Percentiles rank a stretch among this genome's conserved stretches.
Conservation (phyloP, 306 rosid species). For the Argentina anserina region DNA sequence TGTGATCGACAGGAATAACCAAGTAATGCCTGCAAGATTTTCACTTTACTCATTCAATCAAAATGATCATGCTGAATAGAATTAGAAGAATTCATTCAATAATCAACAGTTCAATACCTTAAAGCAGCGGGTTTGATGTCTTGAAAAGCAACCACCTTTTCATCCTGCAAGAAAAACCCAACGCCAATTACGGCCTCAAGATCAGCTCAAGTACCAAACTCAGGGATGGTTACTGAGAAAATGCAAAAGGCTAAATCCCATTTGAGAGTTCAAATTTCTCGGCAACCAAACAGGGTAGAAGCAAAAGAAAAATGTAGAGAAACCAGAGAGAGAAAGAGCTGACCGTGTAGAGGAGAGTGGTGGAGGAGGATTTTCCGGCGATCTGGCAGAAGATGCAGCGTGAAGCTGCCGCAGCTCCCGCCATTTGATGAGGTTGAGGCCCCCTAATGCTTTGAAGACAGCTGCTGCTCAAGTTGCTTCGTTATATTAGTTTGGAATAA, state of each 20-base stretch:
- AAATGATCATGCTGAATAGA: not conserved
- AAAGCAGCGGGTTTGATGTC: constrained; percentile 61
- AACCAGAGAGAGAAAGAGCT: constrained; percentile 19
- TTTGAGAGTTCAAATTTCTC: not conserved
- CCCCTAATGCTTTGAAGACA: not conserved
- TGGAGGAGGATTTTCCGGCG: constrained; percentile 39
- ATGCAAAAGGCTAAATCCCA: not conserved
- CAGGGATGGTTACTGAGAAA: not conserved
- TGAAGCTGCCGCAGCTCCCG: constrained; percentile 26
- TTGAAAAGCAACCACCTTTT: constrained; percentile 55
- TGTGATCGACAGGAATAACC: constrained; percentile 62
- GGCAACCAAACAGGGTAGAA: not conserved
- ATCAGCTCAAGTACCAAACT: not conserved
- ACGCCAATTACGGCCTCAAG: constrained; percentile 14
- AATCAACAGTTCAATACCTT: too few species aligned
- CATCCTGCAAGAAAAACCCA: constrained; percentile 40
- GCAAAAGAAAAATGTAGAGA: not conserved
- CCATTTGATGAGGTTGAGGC: constrained; percentile 43
- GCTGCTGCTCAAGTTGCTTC: not conserved
- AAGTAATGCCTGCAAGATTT: constrained; percentile 64
- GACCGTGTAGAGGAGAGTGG: constrained; percentile 46
- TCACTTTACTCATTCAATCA: not conserved
- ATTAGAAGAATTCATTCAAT: not conserved
- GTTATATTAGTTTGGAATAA: not conserved
- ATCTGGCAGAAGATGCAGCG: constrained; percentile 59